Conservation (phyloP, 2,329 filamentous ascomycete genomes). For the Penicillium sp. region DNA sequence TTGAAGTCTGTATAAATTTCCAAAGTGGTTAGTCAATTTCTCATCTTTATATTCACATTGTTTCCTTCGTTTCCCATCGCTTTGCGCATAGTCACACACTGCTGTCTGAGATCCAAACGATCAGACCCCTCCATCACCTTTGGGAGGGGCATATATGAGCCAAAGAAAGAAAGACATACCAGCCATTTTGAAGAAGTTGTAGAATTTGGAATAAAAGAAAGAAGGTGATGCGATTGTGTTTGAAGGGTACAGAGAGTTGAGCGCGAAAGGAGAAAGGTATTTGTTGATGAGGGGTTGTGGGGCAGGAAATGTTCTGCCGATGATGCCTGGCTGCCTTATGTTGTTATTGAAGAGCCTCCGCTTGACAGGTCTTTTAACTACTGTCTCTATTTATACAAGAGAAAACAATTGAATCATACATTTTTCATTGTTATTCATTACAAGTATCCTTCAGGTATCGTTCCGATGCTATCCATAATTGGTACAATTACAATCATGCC, state of each 20-base stretch:
- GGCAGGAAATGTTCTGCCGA: slow-evolving; percentile 25
- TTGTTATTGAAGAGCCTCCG: slow-evolving; percentile 1
- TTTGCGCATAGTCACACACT: slow-evolving; percentile 15
- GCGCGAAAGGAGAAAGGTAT: slow-evolving; percentile 17
- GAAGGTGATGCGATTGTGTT: slow-evolving; percentile 22
- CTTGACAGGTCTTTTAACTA: slow-evolving; percentile 1
- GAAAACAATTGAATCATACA: background rate
- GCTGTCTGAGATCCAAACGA: slow-evolving; percentile 12
- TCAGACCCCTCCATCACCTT: slow-evolving; percentile 1
- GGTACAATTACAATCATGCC: slow-evolving; percentile 16
- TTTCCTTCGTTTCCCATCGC: background rate
- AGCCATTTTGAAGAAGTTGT: slow-evolving; percentile 32
- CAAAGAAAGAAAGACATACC: slow-evolving; percentile 27
- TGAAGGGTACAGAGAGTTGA: slow-evolving; percentile 10
- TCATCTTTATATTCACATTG: background rate
- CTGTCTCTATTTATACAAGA: background rate
- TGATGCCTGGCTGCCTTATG: slow-evolving; percentile 9
- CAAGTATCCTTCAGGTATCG: background rate
- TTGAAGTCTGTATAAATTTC: slow-evolving; percentile 34
- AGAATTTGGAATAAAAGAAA: background rate
- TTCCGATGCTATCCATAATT: background rate
- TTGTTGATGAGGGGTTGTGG: slow-evolving; percentile 27
- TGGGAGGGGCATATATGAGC: background rate
- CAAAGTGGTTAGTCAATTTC: slow-evolving; percentile 12
- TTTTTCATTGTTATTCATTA: slow-evolving; percentile 1